Evolutionary conservation across 805 yeast genomes (phyloP), one percentile per base, ranked within the genome.

Genomic region (Pichia californica): DNA sequence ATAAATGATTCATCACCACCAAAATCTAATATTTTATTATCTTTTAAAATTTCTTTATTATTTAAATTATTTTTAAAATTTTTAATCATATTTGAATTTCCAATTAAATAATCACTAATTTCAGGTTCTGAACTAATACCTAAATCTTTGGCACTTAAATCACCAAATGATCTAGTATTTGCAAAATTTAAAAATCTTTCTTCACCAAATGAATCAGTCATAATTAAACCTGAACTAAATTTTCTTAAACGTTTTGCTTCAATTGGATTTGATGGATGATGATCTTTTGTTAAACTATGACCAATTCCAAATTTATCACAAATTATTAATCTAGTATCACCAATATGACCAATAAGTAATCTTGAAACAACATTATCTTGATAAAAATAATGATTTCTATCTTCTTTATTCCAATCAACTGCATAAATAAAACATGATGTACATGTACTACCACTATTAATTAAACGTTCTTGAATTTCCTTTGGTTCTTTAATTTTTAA

Each of bases 41-140:
- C 43, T 20, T 46, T 38, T 8, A 51, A 34, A 5, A 46, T 28
- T 18, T 55, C 52, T 7, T 37, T 30, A 41, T 62, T 47, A n/a
- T 50, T 19, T 7, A 26, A n/a, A 11, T 35, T 41, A 9, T 37
- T 38, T 38, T 59, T 61, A 44, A 57, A 65, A 10, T 52, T 49
- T 1, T 50, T 57, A 13, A 85, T 52, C 52, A 63, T 57, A 41
- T 51, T 41, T 4, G 76, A 52, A 61, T 80, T 81, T 0, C 95
- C 95, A 23, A 88, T 71, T 10, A 84, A 58, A 50, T 69, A 76
- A 44, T 84, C 83, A 16, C 71, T 67, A 38, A 93, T 70, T 49
- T 93, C 97, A 0, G 99, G 99, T 64, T 93, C 98, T 13, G 96
- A 87, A 0, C 89, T 72, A 1, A 93, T 79, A 0, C 99, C 99